Conservation (phyloP, 169 alveolate species). For the Plasmodium falciparum region DNA sequence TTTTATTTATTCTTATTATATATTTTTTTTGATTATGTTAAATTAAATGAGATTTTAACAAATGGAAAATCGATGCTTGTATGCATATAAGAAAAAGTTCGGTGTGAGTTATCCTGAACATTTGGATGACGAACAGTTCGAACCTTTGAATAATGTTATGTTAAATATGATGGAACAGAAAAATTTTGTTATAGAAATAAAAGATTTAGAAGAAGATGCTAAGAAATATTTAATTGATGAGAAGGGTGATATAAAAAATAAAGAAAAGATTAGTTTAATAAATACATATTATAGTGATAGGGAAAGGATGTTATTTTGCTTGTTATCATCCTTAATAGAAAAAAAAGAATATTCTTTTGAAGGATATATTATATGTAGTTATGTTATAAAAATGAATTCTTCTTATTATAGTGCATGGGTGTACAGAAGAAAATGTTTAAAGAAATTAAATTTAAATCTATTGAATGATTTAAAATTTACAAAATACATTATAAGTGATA, state of each 20-base stretch:
- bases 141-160: slow-evolving; percentile 10
- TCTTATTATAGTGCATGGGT: slow-evolving; percentile 76
- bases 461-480: slow-evolving; percentile 66
- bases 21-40: no score
- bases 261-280: slow-evolving; percentile 30
- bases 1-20: no score
- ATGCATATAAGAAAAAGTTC: slow-evolving; percentile 32
- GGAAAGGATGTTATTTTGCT: slow-evolving; percentile 22
- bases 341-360: slow-evolving; percentile 58
- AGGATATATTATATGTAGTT: slow-evolving; percentile 52
- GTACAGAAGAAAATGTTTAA: slow-evolving; percentile 70
- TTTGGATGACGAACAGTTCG: slow-evolving; percentile 14
- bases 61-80: slow-evolving; percentile 15
- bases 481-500: slow-evolving; percentile 23
- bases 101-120: slow-evolving; percentile 19
- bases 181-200: slow-evolving; percentile 17
- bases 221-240: slow-evolving; percentile 12
- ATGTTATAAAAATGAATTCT: slow-evolving; percentile 51
- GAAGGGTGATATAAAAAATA: slow-evolving; percentile 17
- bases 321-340: slow-evolving; percentile 55
- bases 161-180: slow-evolving; percentile 9
- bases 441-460: slow-evolving; percentile 40
- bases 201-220: slow-evolving; percentile 19
- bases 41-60: background rate
- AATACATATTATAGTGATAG: slow-evolving; percentile 58